These are phyloP conservation scores for Pythium oligandrum DNA, from an alignment of 352 stramenopile species.

Conservation along the genomic window DNA sequence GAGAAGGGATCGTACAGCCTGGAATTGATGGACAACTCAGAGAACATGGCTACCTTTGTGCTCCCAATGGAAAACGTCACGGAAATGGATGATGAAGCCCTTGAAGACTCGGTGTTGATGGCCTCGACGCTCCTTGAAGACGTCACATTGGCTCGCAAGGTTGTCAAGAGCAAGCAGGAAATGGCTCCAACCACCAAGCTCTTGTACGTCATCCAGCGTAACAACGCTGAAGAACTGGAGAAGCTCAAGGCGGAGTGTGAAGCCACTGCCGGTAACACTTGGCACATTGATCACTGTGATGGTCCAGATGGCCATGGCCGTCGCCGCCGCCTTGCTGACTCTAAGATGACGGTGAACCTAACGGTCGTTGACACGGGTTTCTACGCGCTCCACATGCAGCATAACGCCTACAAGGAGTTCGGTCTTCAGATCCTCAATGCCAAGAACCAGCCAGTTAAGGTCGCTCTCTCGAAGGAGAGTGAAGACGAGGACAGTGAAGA, in stretches of 20 bases:
- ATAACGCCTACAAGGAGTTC: conserved; percentile 44
- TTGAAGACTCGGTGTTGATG: conserved; percentile 22
- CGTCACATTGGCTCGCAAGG: conserved; percentile 34
- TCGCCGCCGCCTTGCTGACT: conserved; percentile 19
- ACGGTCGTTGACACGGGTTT: conserved; percentile 24
- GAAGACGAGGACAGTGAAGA: conserved; percentile 8
- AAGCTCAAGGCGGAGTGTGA: conserved; percentile 32
- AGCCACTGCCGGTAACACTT: conserved; percentile 29
- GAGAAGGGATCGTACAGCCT: conserved; percentile 38
- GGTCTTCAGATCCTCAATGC: conserved; percentile 24
- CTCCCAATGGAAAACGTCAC: conserved; percentile 24
- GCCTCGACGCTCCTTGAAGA: conserved; percentile 26
- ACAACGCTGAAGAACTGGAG: conserved; percentile 38
- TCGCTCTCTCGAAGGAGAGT: conserved; percentile 22
- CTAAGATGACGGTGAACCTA: conserved; percentile 35
- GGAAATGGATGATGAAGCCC: conserved; percentile 9
- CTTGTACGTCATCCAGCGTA: conserved; percentile 43
- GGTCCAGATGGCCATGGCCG: conserved; percentile 22
- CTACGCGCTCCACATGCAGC: conserved; percentile 45
- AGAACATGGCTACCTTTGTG: conserved; percentile 42
- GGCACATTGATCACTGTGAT: conserved; percentile 49
- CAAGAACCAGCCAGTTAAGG: conserved; percentile 7
- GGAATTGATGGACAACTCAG: conserved; percentile 34
- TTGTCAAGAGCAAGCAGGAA: conserved; percentile 32
- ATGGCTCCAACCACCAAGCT: conserved; percentile 32